Evolutionary conservation across 2,329 filamentous ascomycete genomes (phyloP), one percentile per base, ranked within the genome.

Genomic region (Coniochaeta prunicola): DNA sequence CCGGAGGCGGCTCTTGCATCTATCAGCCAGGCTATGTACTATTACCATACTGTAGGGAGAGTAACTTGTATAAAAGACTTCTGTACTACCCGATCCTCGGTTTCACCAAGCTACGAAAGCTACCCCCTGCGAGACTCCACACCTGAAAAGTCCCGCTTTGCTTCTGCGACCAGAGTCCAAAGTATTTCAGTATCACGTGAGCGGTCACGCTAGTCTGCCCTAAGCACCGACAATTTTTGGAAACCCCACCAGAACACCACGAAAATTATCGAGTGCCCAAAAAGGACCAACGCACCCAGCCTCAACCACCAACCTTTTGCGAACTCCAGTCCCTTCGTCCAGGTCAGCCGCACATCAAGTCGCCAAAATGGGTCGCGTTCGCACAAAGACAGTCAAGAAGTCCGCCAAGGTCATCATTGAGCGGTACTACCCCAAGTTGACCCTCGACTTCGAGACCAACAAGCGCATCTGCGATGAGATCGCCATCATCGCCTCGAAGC

Each of bases 381-480:
- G 84, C 68, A 87, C 84, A 68, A 87, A 87, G 81, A 87, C 84
- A 64, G 83, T 85, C 70, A 86, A 86, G 82, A 85, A 85, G 81
- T 85, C 82, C 85, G 92, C 94, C 83, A 99, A 99, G 90, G 92
- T 97, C 86, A 93, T 97, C 84, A 97, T 99, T 81, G 92, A 97
- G 89, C 87, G 90, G 69, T 96, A 94, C 85, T 96, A 96, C 82
- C 94, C 94, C 77, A 92, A 92, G 82, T 86, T 97, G 76, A 96
- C 91, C 67, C 89, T 96, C 74, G 92, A 97, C 84, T 97, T 97
- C 83, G 92, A 97, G 88, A 96, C 91, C 87, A 97, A 97, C 90
- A 97, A 97, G 90, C 86, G 92, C 74, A 96, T 97, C 74, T 97
- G 94, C 84, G 94, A 97, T 92, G 94, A 99, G 83, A 94, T 99